Evolutionary conservation across 495 filamentous ascomycete species (phyloP), one percentile per base, ranked within the genome.

Genomic region (Aspergillus saccharolyticus): DNA sequence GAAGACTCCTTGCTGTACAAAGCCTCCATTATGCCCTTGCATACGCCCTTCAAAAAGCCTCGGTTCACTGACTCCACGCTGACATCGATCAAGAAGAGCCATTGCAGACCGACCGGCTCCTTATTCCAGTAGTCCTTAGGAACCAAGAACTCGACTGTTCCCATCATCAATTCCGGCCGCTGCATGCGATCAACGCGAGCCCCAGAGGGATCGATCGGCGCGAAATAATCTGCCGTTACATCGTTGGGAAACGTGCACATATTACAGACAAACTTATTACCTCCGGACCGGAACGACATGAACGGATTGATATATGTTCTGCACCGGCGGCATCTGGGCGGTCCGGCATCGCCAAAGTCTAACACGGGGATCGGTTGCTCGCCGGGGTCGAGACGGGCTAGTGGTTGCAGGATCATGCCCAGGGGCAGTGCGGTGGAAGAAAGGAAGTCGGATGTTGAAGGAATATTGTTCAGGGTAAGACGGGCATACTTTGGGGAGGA

Each of bases 61-160:
- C 89, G 89, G 67, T 90, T 94, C 56, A 87, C 83, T 1, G 95
- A 85, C 68, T 96, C 92, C 61, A 92, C 89, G 43, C 87, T 90
- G 24, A 92, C 92, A 72, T 99, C 94, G 57, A 99, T 88, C 58
- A 96, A 68, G 70, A 99, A 97, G 21, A 99, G 77, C 78, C 87
- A 94, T 56, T 88, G 85, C 59, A 97, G 72, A 16, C 89, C 88
- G 17, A 93, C 89, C 0, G 91, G 95, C 69, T 96, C 89, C 73
- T 94, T 96, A 17, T 90, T 91, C 92, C 91, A 97, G 72, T 97
- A 97, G 71, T 99, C 94, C 73, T 96, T 97, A 42, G 94, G 94
- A 6, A 97, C 94, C 59, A 91, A 77, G 62, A 96, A 99, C 65
- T 99, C 94, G 33, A 96, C 91, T 0, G 94, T 97, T 21, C 94